A percentile compares a stretch with the other conserved stretches of the same genome.
Conservation (phyloP, 306 rosid genomes). For the Datisca glomerata region DNA sequence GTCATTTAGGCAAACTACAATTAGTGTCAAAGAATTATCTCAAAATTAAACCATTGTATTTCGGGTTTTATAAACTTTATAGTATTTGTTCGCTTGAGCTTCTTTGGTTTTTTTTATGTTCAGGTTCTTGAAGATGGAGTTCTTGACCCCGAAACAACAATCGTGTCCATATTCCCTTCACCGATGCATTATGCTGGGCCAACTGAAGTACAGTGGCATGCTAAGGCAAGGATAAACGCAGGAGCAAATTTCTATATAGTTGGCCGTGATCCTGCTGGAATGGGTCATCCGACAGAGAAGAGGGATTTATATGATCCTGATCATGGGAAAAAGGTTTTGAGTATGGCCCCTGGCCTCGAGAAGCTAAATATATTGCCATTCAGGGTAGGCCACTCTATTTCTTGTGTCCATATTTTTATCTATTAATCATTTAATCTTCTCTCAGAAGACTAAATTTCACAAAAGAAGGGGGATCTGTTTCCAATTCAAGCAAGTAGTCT, state of each 20-base stretch:
- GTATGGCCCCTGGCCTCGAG: conserved; percentile 97
- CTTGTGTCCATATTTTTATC: background rate
- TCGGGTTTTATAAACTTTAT: too few species aligned
- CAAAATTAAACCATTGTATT: too few species aligned
- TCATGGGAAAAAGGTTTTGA: conserved; percentile 89
- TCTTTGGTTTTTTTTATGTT: conserved; percentile 11
- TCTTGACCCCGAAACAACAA: conserved; percentile 89
- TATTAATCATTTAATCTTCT: background rate
- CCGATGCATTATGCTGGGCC: conserved; percentile 99
- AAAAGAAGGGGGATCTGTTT: too few species aligned
- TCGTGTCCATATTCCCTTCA: conserved; percentile 88
- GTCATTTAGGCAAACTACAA: too few species aligned
- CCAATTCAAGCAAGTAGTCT: too few species aligned
- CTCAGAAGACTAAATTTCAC: too few species aligned
- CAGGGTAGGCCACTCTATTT: conserved; percentile 30
- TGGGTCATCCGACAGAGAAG: conserved; percentile 93
- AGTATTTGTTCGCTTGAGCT: background rate
- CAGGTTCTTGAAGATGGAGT: conserved; percentile 95
- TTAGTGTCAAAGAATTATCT: too few species aligned
- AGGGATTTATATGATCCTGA: conserved; percentile 91
- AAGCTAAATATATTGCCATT: conserved; percentile 94
- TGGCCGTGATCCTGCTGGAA: conserved; percentile 99
- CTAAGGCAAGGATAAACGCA: conserved; percentile 89
- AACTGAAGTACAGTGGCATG: conserved; percentile 99
- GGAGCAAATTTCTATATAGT: conserved; percentile 97